These are phyloP conservation scores for Trichoderma harzianum DNA, from an alignment of 2,329 filamentous ascomycete species.

Conservation along the genomic window DNA sequence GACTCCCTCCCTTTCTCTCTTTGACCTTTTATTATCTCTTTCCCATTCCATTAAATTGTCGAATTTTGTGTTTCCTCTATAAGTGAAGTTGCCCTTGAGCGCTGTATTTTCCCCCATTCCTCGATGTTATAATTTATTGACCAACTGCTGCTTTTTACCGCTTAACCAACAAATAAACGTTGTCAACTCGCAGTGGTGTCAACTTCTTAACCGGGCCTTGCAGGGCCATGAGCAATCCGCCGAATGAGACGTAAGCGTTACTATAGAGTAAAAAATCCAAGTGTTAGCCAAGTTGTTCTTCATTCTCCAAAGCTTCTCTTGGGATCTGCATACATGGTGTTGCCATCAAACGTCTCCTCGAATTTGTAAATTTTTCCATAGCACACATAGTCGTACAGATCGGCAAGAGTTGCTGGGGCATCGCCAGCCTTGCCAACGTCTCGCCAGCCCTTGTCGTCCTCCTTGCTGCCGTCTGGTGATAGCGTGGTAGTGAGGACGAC, in stretches of 20 bases:
- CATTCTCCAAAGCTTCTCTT: background rate
- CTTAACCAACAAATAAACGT: slow-evolving; percentile 91
- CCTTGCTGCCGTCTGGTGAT: slow-evolving; percentile 78
- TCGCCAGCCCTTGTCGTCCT: slow-evolving; percentile 77
- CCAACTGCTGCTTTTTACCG: slow-evolving; percentile 35
- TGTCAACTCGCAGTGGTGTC: slow-evolving; percentile 84
- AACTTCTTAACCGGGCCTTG: slow-evolving; percentile 96
- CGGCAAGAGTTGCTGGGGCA: slow-evolving; percentile 62
- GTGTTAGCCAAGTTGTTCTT: background rate
- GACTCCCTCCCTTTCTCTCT: background rate
- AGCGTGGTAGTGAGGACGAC: slow-evolving; percentile 83
- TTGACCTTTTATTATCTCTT: background rate
- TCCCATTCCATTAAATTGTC: background rate
- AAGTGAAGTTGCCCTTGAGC: background rate
- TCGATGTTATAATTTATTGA: background rate
- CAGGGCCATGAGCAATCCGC: slow-evolving; percentile 83
- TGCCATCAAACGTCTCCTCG: slow-evolving; percentile 72
- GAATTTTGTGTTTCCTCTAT: background rate
- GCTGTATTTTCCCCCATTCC: background rate
- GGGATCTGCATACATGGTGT: slow-evolving; percentile 64
- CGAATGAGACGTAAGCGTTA: slow-evolving; percentile 92
- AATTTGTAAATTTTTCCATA: slow-evolving; percentile 87
- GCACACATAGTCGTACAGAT: slow-evolving; percentile 85
- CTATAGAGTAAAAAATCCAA: slow-evolving; percentile 43
- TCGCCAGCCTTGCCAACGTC: slow-evolving; percentile 58